A percentile compares a stretch with the other conserved stretches of the same genome.
Conservation (phyloP, 192 early-diverging fungal genomes). For the Thoreauomyces humboldtii region DNA sequence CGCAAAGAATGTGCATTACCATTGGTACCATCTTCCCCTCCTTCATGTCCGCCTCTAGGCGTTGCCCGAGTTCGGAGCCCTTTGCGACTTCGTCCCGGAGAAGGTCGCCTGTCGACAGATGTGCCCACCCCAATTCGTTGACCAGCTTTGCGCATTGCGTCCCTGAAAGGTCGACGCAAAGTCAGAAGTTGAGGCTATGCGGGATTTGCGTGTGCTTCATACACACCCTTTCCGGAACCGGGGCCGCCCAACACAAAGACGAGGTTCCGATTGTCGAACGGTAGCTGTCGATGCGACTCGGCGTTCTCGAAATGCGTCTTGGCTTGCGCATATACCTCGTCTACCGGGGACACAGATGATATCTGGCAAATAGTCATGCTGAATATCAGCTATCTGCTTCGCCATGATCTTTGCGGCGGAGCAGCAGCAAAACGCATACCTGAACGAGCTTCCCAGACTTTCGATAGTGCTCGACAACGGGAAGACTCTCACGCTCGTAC, state of each 20-base stretch:
- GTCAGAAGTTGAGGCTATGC: neutral
- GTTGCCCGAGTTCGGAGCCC: slow-evolving; percentile 39
- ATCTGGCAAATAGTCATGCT: slow-evolving; percentile 36
- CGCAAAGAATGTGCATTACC: slow-evolving; percentile 5
- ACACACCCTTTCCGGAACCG: slow-evolving; percentile 39
- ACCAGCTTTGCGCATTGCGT: slow-evolving; percentile 56
- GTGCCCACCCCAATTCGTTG: slow-evolving; percentile 40
- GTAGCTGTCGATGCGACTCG: neutral
- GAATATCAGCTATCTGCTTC: too few species aligned
- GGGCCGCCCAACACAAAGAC: slow-evolving; percentile 56
- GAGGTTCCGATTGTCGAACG: slow-evolving; percentile 39
- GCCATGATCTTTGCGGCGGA: too few species aligned
- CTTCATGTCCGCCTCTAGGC: slow-evolving; percentile 47
- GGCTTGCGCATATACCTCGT: slow-evolving; percentile 39
- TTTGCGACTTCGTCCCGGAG: slow-evolving; percentile 53
- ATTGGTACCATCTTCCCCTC: slow-evolving; percentile 64
- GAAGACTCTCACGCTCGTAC: slow-evolving; percentile 46
- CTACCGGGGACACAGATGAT: slow-evolving; percentile 36
- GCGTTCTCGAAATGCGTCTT: slow-evolving; percentile 18
- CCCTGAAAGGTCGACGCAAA: slow-evolving; percentile 27
- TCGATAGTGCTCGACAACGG: slow-evolving; percentile 49
- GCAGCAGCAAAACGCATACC: too few species aligned
- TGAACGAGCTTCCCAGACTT: neutral
- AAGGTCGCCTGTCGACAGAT: slow-evolving; percentile 62
- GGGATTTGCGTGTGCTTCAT: neutral